Conservation (phyloP, 2,329 filamentous ascomycete species). For the Aspergillus viridinutans region DNA sequence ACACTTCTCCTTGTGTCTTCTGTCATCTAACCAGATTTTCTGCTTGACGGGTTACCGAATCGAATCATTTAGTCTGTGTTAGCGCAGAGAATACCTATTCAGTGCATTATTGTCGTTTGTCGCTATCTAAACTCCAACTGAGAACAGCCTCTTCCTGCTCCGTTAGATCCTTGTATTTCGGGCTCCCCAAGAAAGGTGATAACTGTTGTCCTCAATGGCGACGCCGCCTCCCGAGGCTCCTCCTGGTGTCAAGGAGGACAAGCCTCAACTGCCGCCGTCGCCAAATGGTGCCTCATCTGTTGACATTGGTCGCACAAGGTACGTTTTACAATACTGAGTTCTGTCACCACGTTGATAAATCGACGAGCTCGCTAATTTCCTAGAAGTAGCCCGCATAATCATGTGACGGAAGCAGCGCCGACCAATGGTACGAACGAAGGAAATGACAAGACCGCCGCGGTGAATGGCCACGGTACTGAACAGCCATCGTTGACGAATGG, state of each 20-base stretch:
- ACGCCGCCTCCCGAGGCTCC: slow-evolving; percentile 41
- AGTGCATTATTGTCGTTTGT: slow-evolving; percentile 27
- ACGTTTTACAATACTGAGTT: slow-evolving; percentile 14
- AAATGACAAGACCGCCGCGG: slow-evolving; percentile 11
- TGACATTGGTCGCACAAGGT: slow-evolving; percentile 27
- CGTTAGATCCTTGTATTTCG: slow-evolving; percentile 25
- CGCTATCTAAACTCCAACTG: slow-evolving; percentile 22
- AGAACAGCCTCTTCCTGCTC: slow-evolving; percentile 16
- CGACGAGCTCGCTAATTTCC: not conserved
- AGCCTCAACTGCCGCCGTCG: slow-evolving; percentile 37
- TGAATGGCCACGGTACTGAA: slow-evolving; percentile 28
- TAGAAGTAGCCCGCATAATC: slow-evolving; percentile 19
- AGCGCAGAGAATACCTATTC: slow-evolving; percentile 32
- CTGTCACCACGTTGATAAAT: slow-evolving; percentile 13
- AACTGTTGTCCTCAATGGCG: slow-evolving; percentile 32
- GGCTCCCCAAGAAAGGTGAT: slow-evolving; percentile 17
- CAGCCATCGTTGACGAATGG: slow-evolving; percentile 27
- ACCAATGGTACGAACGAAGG: slow-evolving; percentile 13
- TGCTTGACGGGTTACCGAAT: slow-evolving; percentile 21
- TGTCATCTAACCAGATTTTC: slow-evolving; percentile 26
- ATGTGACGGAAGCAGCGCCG: slow-evolving; percentile 19
- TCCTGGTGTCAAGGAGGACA: slow-evolving; percentile 37
- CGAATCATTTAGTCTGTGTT: slow-evolving; percentile 28
- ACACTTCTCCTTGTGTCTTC: slow-evolving; percentile 16
- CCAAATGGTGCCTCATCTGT: slow-evolving; percentile 29